A percentile compares a stretch with the other conserved stretches of the same genome.
These are phyloP conservation scores for Eucommia ulmoides DNA, from an alignment of 257 asterid genomes.

Conservation along the genomic window DNA sequence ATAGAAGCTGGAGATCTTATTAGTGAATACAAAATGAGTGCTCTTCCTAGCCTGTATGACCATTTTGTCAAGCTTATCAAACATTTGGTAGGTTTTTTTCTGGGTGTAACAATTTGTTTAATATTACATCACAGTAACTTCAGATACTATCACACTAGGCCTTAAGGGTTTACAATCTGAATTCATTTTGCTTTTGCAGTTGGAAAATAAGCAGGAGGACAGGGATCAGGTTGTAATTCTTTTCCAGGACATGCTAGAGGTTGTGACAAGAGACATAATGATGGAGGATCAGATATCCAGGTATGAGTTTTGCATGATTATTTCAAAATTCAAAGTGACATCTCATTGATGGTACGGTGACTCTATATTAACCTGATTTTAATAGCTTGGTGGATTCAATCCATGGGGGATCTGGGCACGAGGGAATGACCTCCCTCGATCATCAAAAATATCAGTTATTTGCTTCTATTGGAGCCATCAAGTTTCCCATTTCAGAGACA, in stretches of 20 bases:
- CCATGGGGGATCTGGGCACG: conserved; percentile 73
- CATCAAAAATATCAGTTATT: conserved; percentile 94
- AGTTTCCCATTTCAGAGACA: conserved; percentile 77
- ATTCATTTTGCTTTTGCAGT: conserved; percentile 35
- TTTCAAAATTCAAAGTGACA: background rate
- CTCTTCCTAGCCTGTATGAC: conserved; percentile 84
- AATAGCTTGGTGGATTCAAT: conserved; percentile 79
- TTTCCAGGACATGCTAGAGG: conserved; percentile 99
- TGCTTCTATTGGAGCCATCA: conserved; percentile 96
- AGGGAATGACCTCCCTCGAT: conserved; percentile 78
- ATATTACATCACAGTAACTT: too few species aligned
- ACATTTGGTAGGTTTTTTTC: conserved; percentile 80
- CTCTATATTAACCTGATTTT: conserved; percentile 7
- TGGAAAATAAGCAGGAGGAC: conserved; percentile 77
- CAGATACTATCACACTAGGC: too few species aligned
- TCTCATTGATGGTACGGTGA: background rate
- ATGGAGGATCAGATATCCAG: conserved; percentile 80
- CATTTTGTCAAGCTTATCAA: conserved; percentile 85
- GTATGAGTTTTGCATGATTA: conserved; percentile 19
- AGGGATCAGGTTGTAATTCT: conserved; percentile 97
- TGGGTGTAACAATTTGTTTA: too few species aligned
- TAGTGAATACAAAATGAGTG: conserved; percentile 55
- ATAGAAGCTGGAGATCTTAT: conserved; percentile 45
- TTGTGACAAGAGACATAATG: conserved; percentile 92
- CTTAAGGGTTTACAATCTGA: too few species aligned